phyloP scores from a whole-genome alignment of 1,139 yeast genomes.

The Yamadazyma conglobata region DNA sequence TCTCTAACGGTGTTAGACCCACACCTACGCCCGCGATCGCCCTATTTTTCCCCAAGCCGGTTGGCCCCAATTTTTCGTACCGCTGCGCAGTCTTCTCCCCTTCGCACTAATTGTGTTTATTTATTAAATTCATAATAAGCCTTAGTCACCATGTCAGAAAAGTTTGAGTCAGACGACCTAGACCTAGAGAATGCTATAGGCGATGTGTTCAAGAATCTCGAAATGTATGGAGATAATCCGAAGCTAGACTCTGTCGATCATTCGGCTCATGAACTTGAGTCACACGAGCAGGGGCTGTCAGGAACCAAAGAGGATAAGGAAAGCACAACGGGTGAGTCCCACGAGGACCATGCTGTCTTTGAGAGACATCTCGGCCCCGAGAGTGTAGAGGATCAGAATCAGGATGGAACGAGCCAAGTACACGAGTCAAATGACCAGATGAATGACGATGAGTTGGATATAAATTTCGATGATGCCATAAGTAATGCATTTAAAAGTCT shows the following conservation, averaged over 20 bases:
- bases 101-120: slow-evolving; percentile 5
- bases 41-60: too few relatives aligned
- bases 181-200: slow-evolving; percentile 38
- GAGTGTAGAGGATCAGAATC: not conserved
- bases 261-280: slow-evolving; percentile 2
- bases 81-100: not conserved
- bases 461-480: slow-evolving; percentile 26
- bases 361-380: not conserved
- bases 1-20: too few relatives aligned
- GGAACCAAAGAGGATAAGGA: too few relatives aligned
- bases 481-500: slow-evolving; percentile 25
- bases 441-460: slow-evolving; percentile 18
- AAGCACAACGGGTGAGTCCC: not conserved
- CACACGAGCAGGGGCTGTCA: slow-evolving; percentile 1
- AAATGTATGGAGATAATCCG: slow-evolving; percentile 8
- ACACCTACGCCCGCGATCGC: too few relatives aligned
- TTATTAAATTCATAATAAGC: slow-evolving; percentile 3
- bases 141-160: slow-evolving; percentile 7
- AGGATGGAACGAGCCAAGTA: slow-evolving; percentile 3
- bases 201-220: slow-evolving; percentile 34
- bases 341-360: not conserved
- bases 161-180: slow-evolving; percentile 15
- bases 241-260: slow-evolving; percentile 4
- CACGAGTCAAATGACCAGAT: slow-evolving; percentile 6
- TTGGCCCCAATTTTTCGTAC: too few relatives aligned